A percentile compares a stretch with the other conserved stretches of the same genome.
Evolutionary conservation across 192 early-diverging fungal genomes (phyloP).

Genomic region (Backusella parvicylindrica): DNA sequence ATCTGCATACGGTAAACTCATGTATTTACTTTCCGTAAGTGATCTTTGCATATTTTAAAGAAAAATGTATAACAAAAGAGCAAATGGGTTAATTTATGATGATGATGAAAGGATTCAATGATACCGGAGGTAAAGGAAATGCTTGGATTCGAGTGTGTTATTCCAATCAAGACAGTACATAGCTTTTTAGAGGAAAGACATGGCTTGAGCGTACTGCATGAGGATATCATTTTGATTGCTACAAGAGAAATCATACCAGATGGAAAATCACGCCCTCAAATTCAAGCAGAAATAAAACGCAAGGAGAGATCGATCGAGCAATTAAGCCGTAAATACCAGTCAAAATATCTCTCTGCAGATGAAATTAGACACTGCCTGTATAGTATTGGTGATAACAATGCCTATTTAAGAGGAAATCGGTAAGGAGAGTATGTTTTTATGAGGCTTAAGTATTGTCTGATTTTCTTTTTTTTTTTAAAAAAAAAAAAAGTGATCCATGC

Average conservation of each 20-base stretch:
- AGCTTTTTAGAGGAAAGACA: constrained; percentile 62
- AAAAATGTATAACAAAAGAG: too few species aligned
- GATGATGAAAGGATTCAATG: constrained; percentile 55
- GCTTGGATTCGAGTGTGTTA: constrained; percentile 75
- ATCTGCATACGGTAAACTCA: constrained; percentile 91
- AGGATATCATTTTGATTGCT: constrained; percentile 74
- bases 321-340: constrained; percentile 78
- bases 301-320: constrained; percentile 92
- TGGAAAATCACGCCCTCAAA: constrained; percentile 60
- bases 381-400: constrained; percentile 97
- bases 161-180: constrained; percentile 91
- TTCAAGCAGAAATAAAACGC: constrained; percentile 82
- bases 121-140: constrained; percentile 72
- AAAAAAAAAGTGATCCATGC: constrained; percentile 80
- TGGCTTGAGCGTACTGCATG: constrained; percentile 67
- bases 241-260: constrained; percentile 69
- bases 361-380: constrained; percentile 85
- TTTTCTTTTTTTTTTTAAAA: background rate
- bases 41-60: background rate
- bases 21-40: constrained; percentile 79
- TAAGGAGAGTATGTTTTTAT: constrained; percentile 19
- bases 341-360: constrained; percentile 53
- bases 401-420: constrained; percentile 81
- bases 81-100: too few species aligned
- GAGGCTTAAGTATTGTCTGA: background rate